Percentiles rank a stretch among this genome's conserved stretches.
Evolutionary conservation across 2,329 filamentous ascomycete genomes (phyloP).

Genomic region (Xylaria sp.): DNA sequence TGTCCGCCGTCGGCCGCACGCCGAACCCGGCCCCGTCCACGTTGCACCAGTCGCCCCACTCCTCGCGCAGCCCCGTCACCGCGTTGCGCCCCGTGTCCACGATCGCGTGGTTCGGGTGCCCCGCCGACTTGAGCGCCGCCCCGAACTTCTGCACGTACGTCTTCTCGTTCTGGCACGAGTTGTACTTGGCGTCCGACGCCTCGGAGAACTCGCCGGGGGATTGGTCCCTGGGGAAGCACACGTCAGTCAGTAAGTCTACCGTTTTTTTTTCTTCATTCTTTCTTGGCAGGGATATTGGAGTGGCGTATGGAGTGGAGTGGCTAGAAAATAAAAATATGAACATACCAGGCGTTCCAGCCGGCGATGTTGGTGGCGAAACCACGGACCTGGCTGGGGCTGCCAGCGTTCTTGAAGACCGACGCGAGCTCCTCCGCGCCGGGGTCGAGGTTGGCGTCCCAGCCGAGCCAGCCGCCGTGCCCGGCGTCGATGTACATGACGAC

Average conservation of each 20-base stretch:
- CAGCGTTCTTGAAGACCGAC: slow-evolving; percentile 54
- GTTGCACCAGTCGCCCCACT: slow-evolving; percentile 67
- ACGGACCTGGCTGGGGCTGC: slow-evolving; percentile 54
- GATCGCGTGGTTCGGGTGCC: slow-evolving; percentile 46
- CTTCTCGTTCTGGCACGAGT: slow-evolving; percentile 57
- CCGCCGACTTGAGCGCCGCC: slow-evolving; percentile 57
- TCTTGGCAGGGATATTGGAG: background rate
- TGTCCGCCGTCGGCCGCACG: slow-evolving; percentile 56
- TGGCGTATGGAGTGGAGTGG: too few species aligned
- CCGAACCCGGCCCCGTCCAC: slow-evolving; percentile 61
- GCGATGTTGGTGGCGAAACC: slow-evolving; percentile 61
- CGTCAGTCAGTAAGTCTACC: slow-evolving; percentile 6
- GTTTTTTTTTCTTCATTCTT: background rate
- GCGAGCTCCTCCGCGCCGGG: slow-evolving; percentile 54
- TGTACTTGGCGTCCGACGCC: slow-evolving; percentile 46
- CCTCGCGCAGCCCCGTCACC: slow-evolving; percentile 53
- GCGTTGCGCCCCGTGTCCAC: slow-evolving; percentile 40
- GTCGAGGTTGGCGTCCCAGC: slow-evolving; percentile 58
- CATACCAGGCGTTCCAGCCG: slow-evolving; percentile 57
- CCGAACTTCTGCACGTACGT: slow-evolving; percentile 69
- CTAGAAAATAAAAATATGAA: too few species aligned
- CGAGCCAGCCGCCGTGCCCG: slow-evolving; percentile 63
- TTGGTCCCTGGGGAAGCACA: slow-evolving; percentile 36
- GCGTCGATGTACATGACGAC: slow-evolving; percentile 63
- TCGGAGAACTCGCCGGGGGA: slow-evolving; percentile 37